phyloP scores from a whole-genome alignment of 495 filamentous ascomycete species.

The Glarea lozoyensis region DNA sequence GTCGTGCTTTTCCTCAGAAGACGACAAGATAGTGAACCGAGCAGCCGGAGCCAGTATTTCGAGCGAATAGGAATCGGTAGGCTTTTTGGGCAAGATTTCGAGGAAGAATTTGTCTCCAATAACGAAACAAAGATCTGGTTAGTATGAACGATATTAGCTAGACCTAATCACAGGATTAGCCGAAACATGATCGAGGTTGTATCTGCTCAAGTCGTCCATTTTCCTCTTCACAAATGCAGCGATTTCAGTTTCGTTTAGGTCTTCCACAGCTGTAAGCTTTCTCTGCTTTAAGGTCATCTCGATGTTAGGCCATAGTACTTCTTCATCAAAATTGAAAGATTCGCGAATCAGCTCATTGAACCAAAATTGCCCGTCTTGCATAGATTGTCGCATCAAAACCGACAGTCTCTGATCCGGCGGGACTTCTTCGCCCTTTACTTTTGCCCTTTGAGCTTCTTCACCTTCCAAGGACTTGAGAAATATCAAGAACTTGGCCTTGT shows the following conservation, averaged over 20 bases:
- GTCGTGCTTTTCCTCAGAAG: too few species aligned
- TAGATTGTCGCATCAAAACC: slow-evolving; percentile 8
- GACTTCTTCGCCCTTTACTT: not conserved
- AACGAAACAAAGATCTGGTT: too few species aligned
- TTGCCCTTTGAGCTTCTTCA: slow-evolving; percentile 5
- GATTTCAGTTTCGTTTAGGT: not conserved
- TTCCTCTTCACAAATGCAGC: not conserved
- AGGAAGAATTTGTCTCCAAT: too few species aligned
- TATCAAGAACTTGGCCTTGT: slow-evolving; percentile 1
- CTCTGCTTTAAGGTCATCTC: not conserved
- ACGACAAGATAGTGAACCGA: too few species aligned
- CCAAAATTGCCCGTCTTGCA: slow-evolving; percentile 11
- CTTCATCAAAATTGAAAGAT: slow-evolving; percentile 10
- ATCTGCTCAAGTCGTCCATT: slow-evolving; percentile 1
- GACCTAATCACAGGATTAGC: too few species aligned
- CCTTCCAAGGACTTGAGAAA: slow-evolving; percentile 9
- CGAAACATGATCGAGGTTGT: not conserved
- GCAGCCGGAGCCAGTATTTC: too few species aligned
- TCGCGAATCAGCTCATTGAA: slow-evolving; percentile 6
- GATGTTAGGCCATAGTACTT: slow-evolving; percentile 4
- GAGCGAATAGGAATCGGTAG: too few species aligned
- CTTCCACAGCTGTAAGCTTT: not conserved
- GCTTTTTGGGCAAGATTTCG: too few species aligned
- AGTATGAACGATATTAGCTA: too few species aligned
- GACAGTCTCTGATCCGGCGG: slow-evolving; percentile 1